Evolutionary conservation across 1,284 basidiomycete species (phyloP), one percentile per base, ranked within the genome.

Genomic region (Cryptococcus sp.): DNA sequence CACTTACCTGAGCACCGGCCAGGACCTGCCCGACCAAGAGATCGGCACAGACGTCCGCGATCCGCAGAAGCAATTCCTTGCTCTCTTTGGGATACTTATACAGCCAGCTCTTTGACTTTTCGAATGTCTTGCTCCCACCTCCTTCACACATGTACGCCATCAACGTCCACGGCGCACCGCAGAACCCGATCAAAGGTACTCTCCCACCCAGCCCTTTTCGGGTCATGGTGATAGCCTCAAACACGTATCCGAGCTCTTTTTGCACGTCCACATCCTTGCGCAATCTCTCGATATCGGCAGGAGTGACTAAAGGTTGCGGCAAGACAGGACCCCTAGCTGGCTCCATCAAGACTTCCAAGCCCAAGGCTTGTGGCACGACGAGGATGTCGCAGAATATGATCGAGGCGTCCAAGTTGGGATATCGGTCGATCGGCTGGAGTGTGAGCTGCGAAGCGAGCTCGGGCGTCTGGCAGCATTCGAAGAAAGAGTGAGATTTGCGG

Each of bases 381-480:
- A 98, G 88, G 78, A 97, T 94, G 78, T 96, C 93, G 70, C 87
- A 90, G 82, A 98, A 98, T 78, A 97, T 96, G 80, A 97, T 97
- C 51, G 91, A 85, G 16, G 93, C 93, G 79, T 97, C 94, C 67
- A 97, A 79, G 39, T 91, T 83, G 8, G 85, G 77, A 79, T 90
- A 97, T 48, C 92, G 86, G 61, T 87, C 85, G 71, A 96, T 90
- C 50, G 94, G 94, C 78, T 97, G 93, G 43, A 96, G 79, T 5
- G 93, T 97, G 69, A 97, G 83, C 73, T 92, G 86, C 43, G 84
- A 86, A 13, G 93, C 93, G 58, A 97, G 85, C 40, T 82, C 82
- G 22, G 94, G 93, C 0, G 89, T 89, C 66, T 90, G 87, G 78
- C 94, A 97, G 65, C 96, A 84, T 74, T 94, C 88, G 77, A 97